phyloP scores from a whole-genome alignment of 495 filamentous ascomycete genomes.

The Penicillium desertorum region DNA sequence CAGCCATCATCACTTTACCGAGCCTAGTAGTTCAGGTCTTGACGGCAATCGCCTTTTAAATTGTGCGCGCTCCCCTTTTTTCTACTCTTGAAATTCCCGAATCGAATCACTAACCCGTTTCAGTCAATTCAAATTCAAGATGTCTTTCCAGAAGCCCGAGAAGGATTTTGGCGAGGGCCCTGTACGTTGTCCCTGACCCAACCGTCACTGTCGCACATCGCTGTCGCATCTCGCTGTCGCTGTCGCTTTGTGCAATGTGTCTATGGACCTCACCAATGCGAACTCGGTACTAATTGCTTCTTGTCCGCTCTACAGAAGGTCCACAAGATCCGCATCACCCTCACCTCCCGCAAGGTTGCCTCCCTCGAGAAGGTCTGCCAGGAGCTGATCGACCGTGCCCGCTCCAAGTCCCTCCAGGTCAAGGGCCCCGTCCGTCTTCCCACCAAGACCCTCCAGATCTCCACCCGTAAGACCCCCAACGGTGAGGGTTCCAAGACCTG shows the following conservation, averaged over 20 bases:
- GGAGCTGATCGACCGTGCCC: slow-evolving; percentile 98
- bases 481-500: slow-evolving; percentile 99
- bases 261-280: not conserved
- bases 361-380: slow-evolving; percentile 97
- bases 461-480: slow-evolving; percentile 93
- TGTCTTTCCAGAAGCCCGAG: slow-evolving; percentile 95
- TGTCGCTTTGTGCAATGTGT: slow-evolving; percentile 10
- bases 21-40: slow-evolving; percentile 64
- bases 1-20: slow-evolving; percentile 81
- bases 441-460: slow-evolving; percentile 95
- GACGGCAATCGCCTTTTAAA: slow-evolving; percentile 46
- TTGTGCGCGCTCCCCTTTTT: slow-evolving; percentile 8
- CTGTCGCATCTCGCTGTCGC: slow-evolving; percentile 5
- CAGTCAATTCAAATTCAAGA: slow-evolving; percentile 51
- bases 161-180: slow-evolving; percentile 90
- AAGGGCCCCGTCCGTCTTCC: slow-evolving; percentile 99
- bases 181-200: slow-evolving; percentile 45
- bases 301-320: slow-evolving; percentile 62
- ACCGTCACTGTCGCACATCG: slow-evolving; percentile 11
- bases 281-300: slow-evolving; percentile 12
- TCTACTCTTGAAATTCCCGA: slow-evolving; percentile 1
- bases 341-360: slow-evolving; percentile 88
- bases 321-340: slow-evolving; percentile 98
- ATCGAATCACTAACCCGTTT: slow-evolving; percentile 8
- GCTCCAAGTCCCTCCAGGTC: slow-evolving; percentile 96